Evolutionary conservation across 2,329 filamentous ascomycete species (phyloP).

Genomic region (Pseudogymnoascus verrucosus): DNA sequence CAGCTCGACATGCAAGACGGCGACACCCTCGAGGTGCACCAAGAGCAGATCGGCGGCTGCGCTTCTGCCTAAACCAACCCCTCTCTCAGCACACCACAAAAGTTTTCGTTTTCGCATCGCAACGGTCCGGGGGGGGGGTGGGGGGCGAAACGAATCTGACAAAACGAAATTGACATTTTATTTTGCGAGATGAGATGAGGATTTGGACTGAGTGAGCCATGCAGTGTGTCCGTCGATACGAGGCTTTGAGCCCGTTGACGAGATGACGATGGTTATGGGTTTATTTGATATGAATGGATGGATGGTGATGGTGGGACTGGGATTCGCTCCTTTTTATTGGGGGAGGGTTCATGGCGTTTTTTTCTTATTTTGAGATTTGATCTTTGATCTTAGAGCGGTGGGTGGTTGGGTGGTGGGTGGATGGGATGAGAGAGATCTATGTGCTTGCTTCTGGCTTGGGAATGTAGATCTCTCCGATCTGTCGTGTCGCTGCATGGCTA

Average conservation of each 20-base stretch:
- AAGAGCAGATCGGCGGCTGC: slow-evolving; percentile 86
- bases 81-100: background rate
- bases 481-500: background rate
- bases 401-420: background rate
- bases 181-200: background rate
- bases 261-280: background rate
- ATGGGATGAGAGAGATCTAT: background rate
- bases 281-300: background rate
- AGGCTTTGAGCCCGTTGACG: background rate
- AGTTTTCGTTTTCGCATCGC: too few relatives aligned
- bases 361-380: background rate
- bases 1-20: slow-evolving; percentile 96
- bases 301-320: background rate
- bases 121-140: too few relatives aligned
- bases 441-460: background rate
- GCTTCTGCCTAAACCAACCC: slow-evolving; percentile 22
- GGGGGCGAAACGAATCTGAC: background rate
- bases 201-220: background rate
- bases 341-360: background rate
- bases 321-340: background rate
- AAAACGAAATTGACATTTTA: background rate
- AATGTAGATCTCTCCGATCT: background rate
- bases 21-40: slow-evolving; percentile 93
- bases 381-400: background rate
- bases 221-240: background rate